Base-by-base conservation (phyloP, 176 grass and related monocot genomes). In the Triticum turgidum region DNA sequence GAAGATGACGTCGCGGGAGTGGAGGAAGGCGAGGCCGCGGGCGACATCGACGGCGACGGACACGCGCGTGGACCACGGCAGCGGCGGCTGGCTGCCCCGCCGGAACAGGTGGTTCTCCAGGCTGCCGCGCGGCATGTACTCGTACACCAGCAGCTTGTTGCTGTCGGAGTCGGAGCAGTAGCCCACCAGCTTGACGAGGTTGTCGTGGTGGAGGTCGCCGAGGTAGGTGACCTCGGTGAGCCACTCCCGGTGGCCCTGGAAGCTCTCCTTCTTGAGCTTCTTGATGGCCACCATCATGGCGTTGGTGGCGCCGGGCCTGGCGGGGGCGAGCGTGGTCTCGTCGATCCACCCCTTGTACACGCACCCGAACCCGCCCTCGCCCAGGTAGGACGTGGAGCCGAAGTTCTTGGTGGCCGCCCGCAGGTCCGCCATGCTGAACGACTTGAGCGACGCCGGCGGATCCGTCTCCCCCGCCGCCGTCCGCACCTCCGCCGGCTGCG, bases 341-440 rank as follows among this genome's bases (percentile, higher is more conserved):
- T 98, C 93, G 52, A 98, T 89, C 95, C 95, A 98, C 1, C 95
- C 95, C 87, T 98, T 98, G 84, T 90, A 98, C 21, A 98, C 95
- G 78, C 89, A 92, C 30, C 93, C 95, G 78, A 98, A 98, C 11
- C 95, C 95, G 39, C 95, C 95, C 91, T 98, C 95, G 3, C 95
- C 95, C 0, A 98, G 91, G 78, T 87, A 93, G 2, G 89, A 81
- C 10, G 42, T 90, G 4, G 95, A 90, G 0, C 89, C 87, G 42
- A 98, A 98, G 81, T 98, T 98, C 77, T 85, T 93, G 54, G 95
- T 95, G 18, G 95, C 89, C 12, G 77, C 82, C 15, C 89, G 92
- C 65, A 95, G 86, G 22, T 98, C 93, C 35, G 41, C 80, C 91
- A 92, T 80, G 73, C 86, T 98, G 83, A 95, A 98, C 0, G 89